phyloP scores from a whole-genome alignment of 257 asterid genomes.

The Apocynum venetum region DNA sequence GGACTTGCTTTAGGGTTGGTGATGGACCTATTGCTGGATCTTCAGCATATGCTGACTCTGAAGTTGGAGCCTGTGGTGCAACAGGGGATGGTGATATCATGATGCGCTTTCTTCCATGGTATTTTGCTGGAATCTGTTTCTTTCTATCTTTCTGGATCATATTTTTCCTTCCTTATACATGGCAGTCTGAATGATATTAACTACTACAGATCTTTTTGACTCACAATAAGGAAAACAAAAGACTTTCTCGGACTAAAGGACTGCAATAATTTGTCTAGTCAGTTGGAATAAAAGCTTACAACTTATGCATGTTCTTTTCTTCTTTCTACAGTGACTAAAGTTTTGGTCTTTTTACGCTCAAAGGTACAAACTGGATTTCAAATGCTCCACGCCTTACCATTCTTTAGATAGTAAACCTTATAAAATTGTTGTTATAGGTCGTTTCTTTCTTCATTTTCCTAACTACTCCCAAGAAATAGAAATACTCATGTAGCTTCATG shows the following conservation, averaged over 20 bases:
- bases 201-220: neutral
- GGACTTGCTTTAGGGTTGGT: conserved; percentile 58
- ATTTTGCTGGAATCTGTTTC: conserved; percentile 8
- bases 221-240: neutral
- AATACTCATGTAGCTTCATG: neutral
- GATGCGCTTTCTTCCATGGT: conserved; percentile 99
- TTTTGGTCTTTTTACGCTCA: neutral
- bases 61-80: conserved; percentile 97
- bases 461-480: neutral
- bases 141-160: neutral
- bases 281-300: neutral
- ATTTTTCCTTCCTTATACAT: neutral
- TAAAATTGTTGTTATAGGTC: neutral
- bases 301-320: neutral
- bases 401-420: neutral
- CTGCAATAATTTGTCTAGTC: neutral
- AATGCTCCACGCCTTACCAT: neutral
- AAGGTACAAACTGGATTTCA: neutral
- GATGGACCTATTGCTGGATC: conserved; percentile 99
- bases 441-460: neutral
- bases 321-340: neutral
- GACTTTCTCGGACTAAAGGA: neutral
- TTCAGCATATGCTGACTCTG: conserved; percentile 81
- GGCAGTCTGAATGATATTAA: neutral
- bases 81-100: conserved; percentile 97